Conservation (phyloP, 768 basidiomycete species). For the Suillus plorans region DNA sequence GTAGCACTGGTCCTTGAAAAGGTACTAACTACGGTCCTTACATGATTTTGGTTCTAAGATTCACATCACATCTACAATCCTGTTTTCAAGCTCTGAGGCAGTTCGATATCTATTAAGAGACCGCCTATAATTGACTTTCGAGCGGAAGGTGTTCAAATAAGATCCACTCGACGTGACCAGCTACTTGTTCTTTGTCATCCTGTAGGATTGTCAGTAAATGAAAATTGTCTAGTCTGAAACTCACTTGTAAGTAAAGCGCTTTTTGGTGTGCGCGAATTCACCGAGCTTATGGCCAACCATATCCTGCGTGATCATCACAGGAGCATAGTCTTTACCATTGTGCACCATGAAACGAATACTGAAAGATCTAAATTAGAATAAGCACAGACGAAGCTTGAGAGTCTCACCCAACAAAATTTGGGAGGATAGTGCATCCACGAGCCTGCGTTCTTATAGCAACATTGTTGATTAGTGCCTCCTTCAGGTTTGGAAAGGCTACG, state of each 20-base stretch:
- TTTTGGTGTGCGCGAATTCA: conserved; percentile 90
- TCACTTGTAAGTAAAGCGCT: conserved; percentile 82
- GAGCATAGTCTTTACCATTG: conserved; percentile 88
- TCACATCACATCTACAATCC: conserved; percentile 8
- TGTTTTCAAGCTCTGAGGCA: background rate
- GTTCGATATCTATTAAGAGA: background rate
- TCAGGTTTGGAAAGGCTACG: conserved; percentile 86
- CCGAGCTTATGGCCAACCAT: conserved; percentile 99
- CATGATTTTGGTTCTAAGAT: conserved; percentile 1
- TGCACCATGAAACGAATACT: conserved; percentile 91
- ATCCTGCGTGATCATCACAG: conserved; percentile 87
- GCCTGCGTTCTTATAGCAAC: conserved; percentile 88
- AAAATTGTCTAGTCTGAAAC: conserved; percentile 31
- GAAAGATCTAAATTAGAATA: conserved; percentile 2
- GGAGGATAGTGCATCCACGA: conserved; percentile 87
- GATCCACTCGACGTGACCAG: background rate
- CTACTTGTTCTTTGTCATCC: conserved; percentile 45
- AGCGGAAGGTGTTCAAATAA: background rate
- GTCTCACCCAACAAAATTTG: conserved; percentile 91
- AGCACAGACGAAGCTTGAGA: conserved; percentile 1
- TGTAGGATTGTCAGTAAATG: conserved; percentile 15
- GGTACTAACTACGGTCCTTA: background rate
- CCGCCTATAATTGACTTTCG: background rate
- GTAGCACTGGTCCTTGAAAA: background rate
- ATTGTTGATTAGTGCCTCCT: conserved; percentile 76